Base-by-base conservation (phyloP, 306 rosid species). In the Sophora flavescens region DNA sequence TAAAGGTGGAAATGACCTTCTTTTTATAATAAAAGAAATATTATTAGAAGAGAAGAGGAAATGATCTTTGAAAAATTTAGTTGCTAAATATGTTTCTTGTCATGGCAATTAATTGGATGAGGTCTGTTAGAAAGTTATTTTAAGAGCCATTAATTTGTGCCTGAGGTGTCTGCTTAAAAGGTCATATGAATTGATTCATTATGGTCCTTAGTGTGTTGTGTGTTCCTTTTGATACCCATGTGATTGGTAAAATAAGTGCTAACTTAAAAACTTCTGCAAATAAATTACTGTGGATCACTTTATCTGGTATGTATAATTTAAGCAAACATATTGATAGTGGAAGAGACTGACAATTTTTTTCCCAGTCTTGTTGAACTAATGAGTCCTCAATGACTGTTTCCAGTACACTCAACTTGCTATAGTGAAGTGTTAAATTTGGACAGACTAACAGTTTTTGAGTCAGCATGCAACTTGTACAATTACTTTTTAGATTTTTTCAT, bases 371-470 rank as follows among this genome's bases (percentile, higher is more conserved):
- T 66, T 16, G n/a, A 33, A 54, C 28, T 44, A 73, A 14, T 57
- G 47, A 22, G 70, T 72, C 16, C 30, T 59, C 56, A 64, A 72
- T 68, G 56, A 30, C 63, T 62, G 47, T 54, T 68, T 70, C 77
- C 12, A 33, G 61, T 45, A 41, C 50, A 61, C 69, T 48, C 63
- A 44, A 62, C 62, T 68, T 68, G 35, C 70, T 33, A 38, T 13
- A 22, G 57, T 58, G 60, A 39, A 68, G 44, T 74, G 64, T 38
- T 51, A 42, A 52, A 57, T 78, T 81, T 68, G n/a, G n/a, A 60
- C 45, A 35, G 63, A 16, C 35, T 63, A 58, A 58, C 69, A 52
- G 16, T 78, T 8, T 78, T 80, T 51, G 74, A 32, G 53, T 76
- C 45, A 7, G 50, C 70, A 70, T 48, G 57, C 48, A 17, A 28